Conservation (phyloP, 2,329 filamentous ascomycete species). For the Ophiostoma perfectum region DNA sequence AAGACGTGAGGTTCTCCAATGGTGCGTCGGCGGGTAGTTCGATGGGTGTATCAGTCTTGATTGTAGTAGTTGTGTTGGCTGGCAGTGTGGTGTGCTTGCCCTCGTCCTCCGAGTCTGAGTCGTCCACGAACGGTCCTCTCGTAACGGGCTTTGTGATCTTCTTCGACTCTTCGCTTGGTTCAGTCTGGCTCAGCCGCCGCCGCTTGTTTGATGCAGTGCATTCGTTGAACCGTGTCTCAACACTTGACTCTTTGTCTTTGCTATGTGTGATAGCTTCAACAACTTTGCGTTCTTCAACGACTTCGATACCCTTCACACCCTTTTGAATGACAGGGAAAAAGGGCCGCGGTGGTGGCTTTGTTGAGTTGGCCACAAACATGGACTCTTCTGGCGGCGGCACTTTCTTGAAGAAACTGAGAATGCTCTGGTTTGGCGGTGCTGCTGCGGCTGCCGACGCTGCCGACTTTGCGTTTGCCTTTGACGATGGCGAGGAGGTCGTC, state of each 20-base stretch:
- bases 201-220: conserved; percentile 17
- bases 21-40: neutral
- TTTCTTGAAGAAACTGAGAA: conserved; percentile 71
- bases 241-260: neutral
- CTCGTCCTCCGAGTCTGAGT: conserved; percentile 29
- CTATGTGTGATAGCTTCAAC: too few relatives aligned
- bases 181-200: conserved; percentile 5
- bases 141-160: conserved; percentile 34
- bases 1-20: conserved; percentile 14
- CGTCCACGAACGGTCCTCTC: conserved; percentile 61
- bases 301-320: neutral
- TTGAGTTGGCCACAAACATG: conserved; percentile 44
- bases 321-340: neutral
- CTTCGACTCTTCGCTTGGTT: conserved; percentile 34
- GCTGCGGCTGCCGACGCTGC: conserved; percentile 21
- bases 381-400: conserved; percentile 53
- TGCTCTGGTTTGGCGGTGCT: conserved; percentile 51
- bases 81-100: neutral
- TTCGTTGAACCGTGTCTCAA: conserved; percentile 16
- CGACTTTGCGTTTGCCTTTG: conserved; percentile 1
- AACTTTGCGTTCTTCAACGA: too few relatives aligned
- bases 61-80: neutral
- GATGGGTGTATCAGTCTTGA: neutral
- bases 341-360: neutral
- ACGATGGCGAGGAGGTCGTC: conserved; percentile 19